These are phyloP conservation scores for Penstemon eatonii DNA, from an alignment of 257 asterid species.

Conservation along the genomic window DNA sequence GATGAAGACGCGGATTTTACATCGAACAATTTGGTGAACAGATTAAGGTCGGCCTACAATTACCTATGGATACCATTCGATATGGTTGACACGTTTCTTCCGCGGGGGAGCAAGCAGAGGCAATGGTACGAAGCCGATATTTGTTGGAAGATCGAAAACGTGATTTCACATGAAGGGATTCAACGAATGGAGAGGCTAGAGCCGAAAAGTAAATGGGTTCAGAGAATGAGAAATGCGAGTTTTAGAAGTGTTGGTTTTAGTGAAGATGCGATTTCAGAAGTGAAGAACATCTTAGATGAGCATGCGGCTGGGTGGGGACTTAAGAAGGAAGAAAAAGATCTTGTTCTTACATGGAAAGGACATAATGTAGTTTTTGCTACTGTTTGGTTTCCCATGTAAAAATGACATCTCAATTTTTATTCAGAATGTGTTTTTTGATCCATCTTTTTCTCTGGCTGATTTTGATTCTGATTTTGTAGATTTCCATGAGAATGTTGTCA, in stretches of 20 bases:
- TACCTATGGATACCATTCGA: constrained; percentile 95
- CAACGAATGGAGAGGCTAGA: constrained; percentile 79
- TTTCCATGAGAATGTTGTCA: too few relatives aligned
- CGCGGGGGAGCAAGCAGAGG: constrained; percentile 70
- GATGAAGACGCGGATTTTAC: constrained; percentile 96
- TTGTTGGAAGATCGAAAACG: constrained; percentile 87
- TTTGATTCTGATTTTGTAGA: constrained; percentile 9
- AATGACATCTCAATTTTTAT: constrained; percentile 3
- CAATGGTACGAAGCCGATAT: constrained; percentile 93
- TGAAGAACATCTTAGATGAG: constrained; percentile 81
- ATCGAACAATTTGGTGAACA: constrained; percentile 51
- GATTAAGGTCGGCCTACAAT: constrained; percentile 80
- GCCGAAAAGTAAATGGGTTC: constrained; percentile 67
- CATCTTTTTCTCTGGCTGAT: constrained; percentile 1
- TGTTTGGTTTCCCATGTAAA: constrained; percentile 66
- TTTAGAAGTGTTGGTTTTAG: constrained; percentile 54
- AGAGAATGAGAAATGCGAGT: constrained; percentile 64
- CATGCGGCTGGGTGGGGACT: constrained; percentile 99
- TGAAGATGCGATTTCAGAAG: constrained; percentile 67
- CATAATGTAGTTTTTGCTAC: constrained; percentile 91
- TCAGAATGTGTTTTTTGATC: constrained; percentile 18
- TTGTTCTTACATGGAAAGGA: constrained; percentile 96
- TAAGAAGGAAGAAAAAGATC: constrained; percentile 77
- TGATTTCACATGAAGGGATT: constrained; percentile 71
- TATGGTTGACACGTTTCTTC: constrained; percentile 73